Conservation (phyloP, 2,329 filamentous ascomycete species). For the Apiospora marii region DNA sequence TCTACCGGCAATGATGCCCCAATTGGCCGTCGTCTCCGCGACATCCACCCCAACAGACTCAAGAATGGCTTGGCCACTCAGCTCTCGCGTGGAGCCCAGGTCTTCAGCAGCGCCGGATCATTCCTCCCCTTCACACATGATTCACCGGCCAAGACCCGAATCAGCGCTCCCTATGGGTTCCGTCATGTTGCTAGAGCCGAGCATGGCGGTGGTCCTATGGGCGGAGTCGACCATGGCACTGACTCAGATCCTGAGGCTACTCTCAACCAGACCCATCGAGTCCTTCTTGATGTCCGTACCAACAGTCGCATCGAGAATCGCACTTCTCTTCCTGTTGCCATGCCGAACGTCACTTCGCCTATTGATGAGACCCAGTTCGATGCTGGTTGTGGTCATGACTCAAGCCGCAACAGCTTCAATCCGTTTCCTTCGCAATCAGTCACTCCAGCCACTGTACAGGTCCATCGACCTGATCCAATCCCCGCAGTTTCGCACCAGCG, state of each 20-base stretch:
- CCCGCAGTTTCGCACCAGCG: not conserved
- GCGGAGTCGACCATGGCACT: not conserved
- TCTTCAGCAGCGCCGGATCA: not conserved
- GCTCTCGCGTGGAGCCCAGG: not conserved
- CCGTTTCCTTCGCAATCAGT: not conserved
- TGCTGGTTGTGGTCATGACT: not conserved
- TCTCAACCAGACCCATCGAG: not conserved
- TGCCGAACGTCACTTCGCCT: slow-evolving; percentile 22
- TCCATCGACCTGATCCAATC: not conserved
- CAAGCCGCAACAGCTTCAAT: not conserved
- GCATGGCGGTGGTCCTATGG: slow-evolving; percentile 1
- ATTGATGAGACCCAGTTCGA: not conserved
- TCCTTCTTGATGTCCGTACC: not conserved
- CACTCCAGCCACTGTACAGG: not conserved
- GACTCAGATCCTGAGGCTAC: not conserved
- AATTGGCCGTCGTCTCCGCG: not conserved
- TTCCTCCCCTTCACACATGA: not conserved
- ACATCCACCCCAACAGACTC: not conserved
- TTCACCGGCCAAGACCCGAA: not conserved
- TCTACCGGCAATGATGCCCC: not conserved
- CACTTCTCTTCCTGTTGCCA: slow-evolving; percentile 21
- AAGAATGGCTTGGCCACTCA: not conserved
- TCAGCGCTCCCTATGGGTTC: slow-evolving; percentile 3
- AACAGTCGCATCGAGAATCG: not conserved
- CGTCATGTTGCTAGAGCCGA: slow-evolving; percentile 15